These are phyloP conservation scores for Camelina laxa DNA, from an alignment of 345 rosid genomes.

Conservation along the genomic window DNA sequence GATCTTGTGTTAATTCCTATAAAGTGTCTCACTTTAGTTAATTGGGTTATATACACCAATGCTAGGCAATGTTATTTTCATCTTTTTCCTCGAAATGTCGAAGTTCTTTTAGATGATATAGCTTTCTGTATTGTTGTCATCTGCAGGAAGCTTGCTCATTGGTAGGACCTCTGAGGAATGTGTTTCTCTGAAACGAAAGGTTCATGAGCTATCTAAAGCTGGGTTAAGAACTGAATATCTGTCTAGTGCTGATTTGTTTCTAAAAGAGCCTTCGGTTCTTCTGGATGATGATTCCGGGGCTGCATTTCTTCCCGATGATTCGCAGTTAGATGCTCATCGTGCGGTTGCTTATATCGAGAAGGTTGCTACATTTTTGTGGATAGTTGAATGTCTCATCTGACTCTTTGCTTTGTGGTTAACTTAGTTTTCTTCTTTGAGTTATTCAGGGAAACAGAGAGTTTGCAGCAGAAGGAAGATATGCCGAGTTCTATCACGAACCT, in stretches of 20 bases:
- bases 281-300: conserved; percentile 69
- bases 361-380: conserved; percentile 47
- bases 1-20: background rate
- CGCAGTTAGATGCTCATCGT: conserved; percentile 80
- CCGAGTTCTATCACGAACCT: conserved; percentile 80
- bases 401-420: conserved; percentile 16
- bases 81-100: background rate
- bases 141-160: conserved; percentile 76
- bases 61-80: background rate
- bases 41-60: conserved; percentile 5
- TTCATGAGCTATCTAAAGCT: conserved; percentile 64
- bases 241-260: conserved; percentile 58
- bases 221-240: conserved; percentile 72
- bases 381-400: conserved; percentile 6
- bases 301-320: conserved; percentile 78
- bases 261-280: conserved; percentile 62
- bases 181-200: conserved; percentile 58
- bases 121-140: conserved; percentile 17
- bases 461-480: conserved; percentile 69
- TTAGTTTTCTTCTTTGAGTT: conserved; percentile 14
- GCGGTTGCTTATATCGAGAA: conserved; percentile 73
- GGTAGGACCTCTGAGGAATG: conserved; percentile 67
- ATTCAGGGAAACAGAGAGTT: conserved; percentile 68
- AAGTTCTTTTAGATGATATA: background rate
- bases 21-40: conserved; percentile 15